Evolutionary conservation across 2,329 filamentous ascomycete species (phyloP).

Genomic region (Scytalidium lignicola): DNA sequence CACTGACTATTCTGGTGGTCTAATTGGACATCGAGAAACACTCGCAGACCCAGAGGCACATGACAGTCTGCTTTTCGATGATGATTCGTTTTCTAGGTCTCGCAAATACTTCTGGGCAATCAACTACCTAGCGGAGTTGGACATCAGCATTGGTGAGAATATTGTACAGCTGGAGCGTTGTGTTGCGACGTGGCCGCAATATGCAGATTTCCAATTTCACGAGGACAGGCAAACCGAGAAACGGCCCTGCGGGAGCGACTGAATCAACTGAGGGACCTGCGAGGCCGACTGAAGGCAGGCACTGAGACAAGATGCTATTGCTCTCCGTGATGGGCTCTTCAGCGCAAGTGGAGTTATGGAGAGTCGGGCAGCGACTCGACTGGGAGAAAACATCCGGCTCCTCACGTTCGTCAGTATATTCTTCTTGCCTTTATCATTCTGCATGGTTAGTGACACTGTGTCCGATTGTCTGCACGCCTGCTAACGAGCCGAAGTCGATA

Average conservation of each 20-base stretch:
- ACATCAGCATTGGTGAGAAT: slow-evolving; percentile 15
- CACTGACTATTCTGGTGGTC: slow-evolving; percentile 15
- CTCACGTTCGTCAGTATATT: slow-evolving; percentile 37
- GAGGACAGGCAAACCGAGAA: slow-evolving; percentile 42
- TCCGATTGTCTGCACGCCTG: background rate
- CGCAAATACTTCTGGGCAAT: slow-evolving; percentile 25
- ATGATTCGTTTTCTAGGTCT: slow-evolving; percentile 21
- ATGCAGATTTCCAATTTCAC: background rate
- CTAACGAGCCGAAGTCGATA: slow-evolving; percentile 6
- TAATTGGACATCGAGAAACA: slow-evolving; percentile 14
- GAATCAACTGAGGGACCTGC: background rate
- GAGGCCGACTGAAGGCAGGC: background rate
- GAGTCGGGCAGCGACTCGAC: slow-evolving; percentile 23
- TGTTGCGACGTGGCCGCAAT: background rate
- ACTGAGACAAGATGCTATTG: background rate
- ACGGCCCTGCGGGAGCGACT: background rate
- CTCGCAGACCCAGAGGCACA: slow-evolving; percentile 18
- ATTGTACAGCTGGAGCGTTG: slow-evolving; percentile 6
- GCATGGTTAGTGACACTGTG: slow-evolving; percentile 11
- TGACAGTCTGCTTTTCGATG: slow-evolving; percentile 22
- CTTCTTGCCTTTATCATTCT: slow-evolving; percentile 32
- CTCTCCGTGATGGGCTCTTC: slow-evolving; percentile 16
- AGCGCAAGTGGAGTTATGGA: slow-evolving; percentile 25
- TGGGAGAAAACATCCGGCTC: slow-evolving; percentile 32
- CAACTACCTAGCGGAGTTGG: slow-evolving; percentile 15